Percentiles rank a stretch among this genome's conserved stretches.
phyloP scores from a whole-genome alignment of 371 early-diverging fungal species.

The Mortierella sp. region DNA sequence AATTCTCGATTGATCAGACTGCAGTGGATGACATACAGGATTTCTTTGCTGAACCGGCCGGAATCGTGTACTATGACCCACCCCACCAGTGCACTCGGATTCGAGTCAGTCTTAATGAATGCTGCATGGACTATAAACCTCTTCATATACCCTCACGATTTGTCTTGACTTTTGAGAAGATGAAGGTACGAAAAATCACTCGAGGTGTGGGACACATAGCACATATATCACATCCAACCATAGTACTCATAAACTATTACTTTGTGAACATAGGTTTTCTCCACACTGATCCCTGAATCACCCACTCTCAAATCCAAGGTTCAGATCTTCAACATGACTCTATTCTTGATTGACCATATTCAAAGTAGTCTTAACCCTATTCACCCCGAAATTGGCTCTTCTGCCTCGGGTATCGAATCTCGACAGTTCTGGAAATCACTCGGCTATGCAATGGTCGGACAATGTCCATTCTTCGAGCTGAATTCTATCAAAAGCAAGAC shows the following conservation, averaged over 20 bases:
- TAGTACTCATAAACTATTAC: neutral
- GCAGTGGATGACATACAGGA: constrained; percentile 57
- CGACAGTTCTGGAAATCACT: constrained; percentile 32
- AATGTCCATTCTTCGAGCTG: constrained; percentile 51
- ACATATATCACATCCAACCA: neutral
- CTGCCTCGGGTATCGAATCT: constrained; percentile 33
- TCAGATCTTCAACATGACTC: constrained; percentile 50
- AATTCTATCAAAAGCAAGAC: constrained; percentile 49
- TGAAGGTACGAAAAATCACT: constrained; percentile 60
- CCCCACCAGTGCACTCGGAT: constrained; percentile 48
- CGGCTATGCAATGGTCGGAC: constrained; percentile 43
- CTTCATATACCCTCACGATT: constrained; percentile 62
- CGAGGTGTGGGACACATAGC: neutral
- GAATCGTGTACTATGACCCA: constrained; percentile 46
- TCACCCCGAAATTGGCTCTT: constrained; percentile 2
- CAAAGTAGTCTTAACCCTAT: constrained; percentile 34
- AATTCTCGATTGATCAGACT: constrained; percentile 56
- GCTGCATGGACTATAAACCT: constrained; percentile 68
- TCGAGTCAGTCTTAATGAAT: constrained; percentile 39
- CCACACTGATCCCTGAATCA: constrained; percentile 48
- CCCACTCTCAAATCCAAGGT: constrained; percentile 55
- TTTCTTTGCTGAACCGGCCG: constrained; percentile 59
- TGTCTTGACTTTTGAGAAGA: constrained; percentile 64
- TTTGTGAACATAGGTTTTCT: constrained; percentile 25
- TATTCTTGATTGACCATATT: constrained; percentile 40